Evolutionary conservation across 192 early-diverging fungal species (phyloP), one percentile per base, ranked within the genome.

Genomic region (Haplosporangium gracile): DNA sequence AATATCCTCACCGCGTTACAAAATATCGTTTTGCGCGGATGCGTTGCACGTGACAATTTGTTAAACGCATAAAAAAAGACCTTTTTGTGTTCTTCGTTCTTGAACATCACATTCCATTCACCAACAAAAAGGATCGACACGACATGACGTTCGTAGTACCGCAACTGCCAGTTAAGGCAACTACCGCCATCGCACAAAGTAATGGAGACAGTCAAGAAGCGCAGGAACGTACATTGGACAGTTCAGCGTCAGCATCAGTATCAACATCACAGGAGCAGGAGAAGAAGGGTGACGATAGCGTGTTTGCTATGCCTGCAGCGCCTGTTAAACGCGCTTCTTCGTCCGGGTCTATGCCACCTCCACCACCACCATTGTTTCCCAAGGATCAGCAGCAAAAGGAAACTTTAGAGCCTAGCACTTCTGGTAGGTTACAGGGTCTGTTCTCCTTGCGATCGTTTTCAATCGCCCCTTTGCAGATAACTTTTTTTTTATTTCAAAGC

Each of bases 141-240:
- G 8, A n/a, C 47, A 86, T 86, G 84, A 60, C 84, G 42, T 86
- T 86, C 72, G 79, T 79, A 68, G 76, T 74, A 0, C 84, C 84
- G 10, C 63, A 75, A 78, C 65, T 74, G 49, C 76, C 84, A 16
- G 63, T 26, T 38, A 85, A 69, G 74, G 68, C 57, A 49, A 39
- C 68, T 16, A 29, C 26, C 32, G 11, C 55, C 9, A 9, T n/a
- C 55, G 29, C 26, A 32, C 60, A 65, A 29, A 65, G 60, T 32
- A 65, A 32, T 32, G 60, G 26, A 32, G 60, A 32, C 13, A 32
- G 11, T 32, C 60, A 65, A 29, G 60, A 65, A 34, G 2, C 60
- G 13, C n/a, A 65, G 11, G 60, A 65, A 11, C 60, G 1, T 65
- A 32, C 60, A 9, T 32, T 29, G 11, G 60, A 32, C 2, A 18